These are phyloP conservation scores for Phytophthora tubulina DNA, from an alignment of 352 stramenopile genomes.

Conservation along the genomic window DNA sequence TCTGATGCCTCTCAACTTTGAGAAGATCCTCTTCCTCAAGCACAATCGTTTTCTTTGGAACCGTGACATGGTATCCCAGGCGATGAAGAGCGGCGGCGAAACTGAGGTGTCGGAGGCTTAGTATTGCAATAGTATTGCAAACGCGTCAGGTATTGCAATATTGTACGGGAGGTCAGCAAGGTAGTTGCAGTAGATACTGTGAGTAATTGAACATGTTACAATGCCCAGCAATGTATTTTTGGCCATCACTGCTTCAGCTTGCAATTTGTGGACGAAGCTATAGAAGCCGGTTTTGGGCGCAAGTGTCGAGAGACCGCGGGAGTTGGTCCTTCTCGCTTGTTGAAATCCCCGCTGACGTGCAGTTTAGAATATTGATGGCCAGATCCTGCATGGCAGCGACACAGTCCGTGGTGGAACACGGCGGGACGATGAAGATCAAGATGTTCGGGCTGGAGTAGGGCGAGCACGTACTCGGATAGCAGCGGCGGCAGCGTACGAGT, in stretches of 20 bases:
- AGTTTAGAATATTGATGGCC: constrained; percentile 30
- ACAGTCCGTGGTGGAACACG: constrained; percentile 32
- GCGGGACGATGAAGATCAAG: constrained; percentile 31
- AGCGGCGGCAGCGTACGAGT: constrained; percentile 16
- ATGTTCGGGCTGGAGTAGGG: constrained; percentile 25
- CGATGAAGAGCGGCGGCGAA: background rate
- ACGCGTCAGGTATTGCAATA: background rate
- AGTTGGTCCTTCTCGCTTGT: constrained; percentile 19
- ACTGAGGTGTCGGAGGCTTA: background rate
- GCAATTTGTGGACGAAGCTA: constrained; percentile 32
- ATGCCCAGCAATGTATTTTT: constrained; percentile 13
- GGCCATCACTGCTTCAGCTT: constrained; percentile 3
- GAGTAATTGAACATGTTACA: background rate
- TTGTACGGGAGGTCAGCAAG: background rate
- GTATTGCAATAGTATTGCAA: constrained; percentile 16
- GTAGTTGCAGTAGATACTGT: constrained; percentile 5
- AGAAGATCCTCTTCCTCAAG: constrained; percentile 8
- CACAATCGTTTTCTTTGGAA: constrained; percentile 16
- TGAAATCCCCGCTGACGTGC: constrained; percentile 18
- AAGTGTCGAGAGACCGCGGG: constrained; percentile 25
- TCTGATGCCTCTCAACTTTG: constrained; percentile 5
- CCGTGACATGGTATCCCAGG: constrained; percentile 6
- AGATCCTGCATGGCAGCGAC: constrained; percentile 19
- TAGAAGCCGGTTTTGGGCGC: constrained; percentile 23
- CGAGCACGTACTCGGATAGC: constrained; percentile 15